Conservation (phyloP, 2,329 filamentous ascomycete species). For the Thelonectria blattea region DNA sequence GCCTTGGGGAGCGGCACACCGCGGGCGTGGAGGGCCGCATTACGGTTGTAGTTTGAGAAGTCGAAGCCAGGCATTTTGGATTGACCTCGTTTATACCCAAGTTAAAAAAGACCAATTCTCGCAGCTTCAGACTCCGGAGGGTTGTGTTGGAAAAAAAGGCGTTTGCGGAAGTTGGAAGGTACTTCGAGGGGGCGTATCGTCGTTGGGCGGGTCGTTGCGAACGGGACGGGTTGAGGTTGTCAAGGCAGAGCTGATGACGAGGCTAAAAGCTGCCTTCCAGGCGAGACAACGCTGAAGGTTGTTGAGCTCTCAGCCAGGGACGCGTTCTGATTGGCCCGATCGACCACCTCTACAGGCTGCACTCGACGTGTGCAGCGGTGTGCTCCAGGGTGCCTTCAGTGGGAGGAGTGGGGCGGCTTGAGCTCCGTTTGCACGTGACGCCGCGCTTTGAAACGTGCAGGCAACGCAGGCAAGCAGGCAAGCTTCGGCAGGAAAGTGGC, state of each 20-base stretch:
- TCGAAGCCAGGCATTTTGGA: constrained; percentile 92
- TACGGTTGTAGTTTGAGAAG: constrained; percentile 99
- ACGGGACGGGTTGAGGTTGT: constrained; percentile 31
- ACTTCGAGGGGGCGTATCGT: constrained; percentile 31
- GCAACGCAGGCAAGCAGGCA: too few relatives aligned
- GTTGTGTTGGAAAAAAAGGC: neutral
- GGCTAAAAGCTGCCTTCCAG: constrained; percentile 60
- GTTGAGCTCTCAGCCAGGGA: constrained; percentile 32
- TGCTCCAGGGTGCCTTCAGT: neutral
- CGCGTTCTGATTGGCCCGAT: constrained; percentile 37
- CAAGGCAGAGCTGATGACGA: constrained; percentile 57
- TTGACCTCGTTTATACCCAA: constrained; percentile 24
- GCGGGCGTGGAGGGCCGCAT: constrained; percentile 90
- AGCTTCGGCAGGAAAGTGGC: constrained; percentile 30
- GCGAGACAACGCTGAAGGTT: constrained; percentile 12
- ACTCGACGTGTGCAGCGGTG: neutral
- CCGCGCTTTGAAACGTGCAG: neutral
- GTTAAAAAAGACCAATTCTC: constrained; percentile 19
- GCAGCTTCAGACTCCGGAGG: neutral
- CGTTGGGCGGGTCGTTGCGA: constrained; percentile 27
- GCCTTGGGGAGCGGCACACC: constrained; percentile 96
- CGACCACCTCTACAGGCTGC: constrained; percentile 18
- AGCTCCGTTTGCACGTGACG: constrained; percentile 37
- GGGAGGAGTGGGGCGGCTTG: constrained; percentile 20
- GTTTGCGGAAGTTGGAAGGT: constrained; percentile 19